A percentile compares a stretch with the other conserved stretches of the same genome.
Conservation (phyloP, 78 protist species). For the Isochrysis galbana region DNA sequence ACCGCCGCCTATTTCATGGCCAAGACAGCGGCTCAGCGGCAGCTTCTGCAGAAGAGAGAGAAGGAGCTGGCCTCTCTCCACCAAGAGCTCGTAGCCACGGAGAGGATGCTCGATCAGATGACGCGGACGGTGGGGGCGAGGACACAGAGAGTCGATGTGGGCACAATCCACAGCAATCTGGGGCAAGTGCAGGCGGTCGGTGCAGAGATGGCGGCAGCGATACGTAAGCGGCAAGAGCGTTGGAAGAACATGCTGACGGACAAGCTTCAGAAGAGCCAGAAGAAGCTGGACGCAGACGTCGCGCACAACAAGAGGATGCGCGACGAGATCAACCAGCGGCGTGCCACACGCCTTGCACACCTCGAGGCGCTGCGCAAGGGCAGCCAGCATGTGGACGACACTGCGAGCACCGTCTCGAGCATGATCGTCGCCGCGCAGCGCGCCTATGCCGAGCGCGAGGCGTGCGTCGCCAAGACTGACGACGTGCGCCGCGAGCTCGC, state of each 20-base stretch:
- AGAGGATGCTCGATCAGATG: not conserved
- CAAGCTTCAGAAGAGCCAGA: not conserved
- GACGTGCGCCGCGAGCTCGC: not conserved
- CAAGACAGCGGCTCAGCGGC: no score
- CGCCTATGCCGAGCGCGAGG: not conserved
- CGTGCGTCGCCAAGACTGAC: not conserved
- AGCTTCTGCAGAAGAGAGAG: no score
- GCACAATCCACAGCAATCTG: not conserved
- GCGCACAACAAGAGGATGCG: not conserved
- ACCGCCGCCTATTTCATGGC: no score
- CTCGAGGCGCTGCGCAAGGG: not conserved
- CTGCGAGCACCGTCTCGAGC: not conserved
- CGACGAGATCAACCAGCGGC: no score
- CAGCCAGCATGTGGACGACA: not conserved
- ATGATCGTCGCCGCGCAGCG: constrained; percentile 8
- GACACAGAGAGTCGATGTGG: not conserved
- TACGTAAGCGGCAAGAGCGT: not conserved
- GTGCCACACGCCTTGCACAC: no score
- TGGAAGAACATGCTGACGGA: not conserved
- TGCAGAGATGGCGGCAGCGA: not conserved
- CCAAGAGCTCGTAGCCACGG: not conserved
- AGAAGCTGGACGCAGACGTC: not conserved
- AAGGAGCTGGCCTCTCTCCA: not conserved
- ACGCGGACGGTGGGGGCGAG: not conserved
- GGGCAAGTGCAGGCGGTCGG: not conserved